Base-by-base conservation (phyloP, 2,329 filamentous ascomycete genomes). In the Fusarium sp. region DNA sequence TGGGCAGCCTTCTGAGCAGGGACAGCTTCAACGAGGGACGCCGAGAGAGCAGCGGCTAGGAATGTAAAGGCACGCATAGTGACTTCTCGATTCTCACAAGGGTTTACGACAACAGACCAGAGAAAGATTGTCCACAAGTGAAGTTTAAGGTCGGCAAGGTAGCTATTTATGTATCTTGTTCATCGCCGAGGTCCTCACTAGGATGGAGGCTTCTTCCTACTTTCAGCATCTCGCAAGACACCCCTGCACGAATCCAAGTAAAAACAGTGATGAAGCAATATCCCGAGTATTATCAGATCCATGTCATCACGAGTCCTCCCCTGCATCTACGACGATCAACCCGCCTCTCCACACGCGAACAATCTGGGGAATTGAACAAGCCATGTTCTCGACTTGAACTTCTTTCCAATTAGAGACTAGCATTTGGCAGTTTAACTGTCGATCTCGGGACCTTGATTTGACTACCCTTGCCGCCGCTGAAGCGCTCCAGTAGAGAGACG, bases 401-500 rank as follows among this genome's bases (percentile, higher is more conserved):
- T 53, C 42, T 45, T 50, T 30, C 62, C 42, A 19, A 45, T 34
- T n/a, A 48, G 42, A 44, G 34, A 19, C 30, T 14, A 42, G 46
- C 30, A 43, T 55, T 30, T 42, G n/a, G 30, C n/a, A 54, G 58
- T 56, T 59, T 37, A 45, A 42, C 21, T 39, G 67, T 46, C 50
- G 52, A 69, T 69, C 67, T 30, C 34, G 21, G 25, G 23, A 34
- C 30, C 42, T 30, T 23, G 62, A 28, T 48, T 54, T 34, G 3
- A n/a, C 16, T 21, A 68, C 66, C 67, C 67, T 50, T 70, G 67
- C 28, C 34, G 16, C 16, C 30, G 19, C 43, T 41, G 62, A 70
- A 67, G 67, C 58, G 67, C 67, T 70, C 67, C 67, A 70, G 58
- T 70, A 21, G 63, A 43, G 53, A 41, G 42, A 28, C 23, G 37